These are phyloP conservation scores for Salix viminalis DNA, from an alignment of 345 rosid genomes.

Conservation along the genomic window DNA sequence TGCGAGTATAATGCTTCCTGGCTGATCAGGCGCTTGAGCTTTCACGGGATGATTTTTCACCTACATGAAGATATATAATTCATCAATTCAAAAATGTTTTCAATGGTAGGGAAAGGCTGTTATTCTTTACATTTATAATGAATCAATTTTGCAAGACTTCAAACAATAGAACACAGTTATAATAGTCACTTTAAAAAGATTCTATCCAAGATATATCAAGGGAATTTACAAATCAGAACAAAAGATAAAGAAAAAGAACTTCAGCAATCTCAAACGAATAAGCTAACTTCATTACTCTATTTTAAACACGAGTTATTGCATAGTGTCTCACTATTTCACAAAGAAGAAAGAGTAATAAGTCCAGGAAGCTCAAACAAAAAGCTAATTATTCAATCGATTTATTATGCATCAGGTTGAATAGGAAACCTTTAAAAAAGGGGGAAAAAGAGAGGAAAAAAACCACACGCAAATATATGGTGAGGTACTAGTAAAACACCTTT, in stretches of 20 bases:
- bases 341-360: not conserved
- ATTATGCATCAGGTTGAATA: not conserved
- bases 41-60: constrained; percentile 94
- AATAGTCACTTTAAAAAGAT: not conserved
- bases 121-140: not conserved
- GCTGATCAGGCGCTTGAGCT: constrained; percentile 68
- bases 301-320: not conserved
- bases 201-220: not conserved
- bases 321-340: not conserved
- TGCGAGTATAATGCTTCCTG: constrained; percentile 88
- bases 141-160: not conserved
- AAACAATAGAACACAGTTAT: not conserved
- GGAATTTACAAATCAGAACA: not conserved
- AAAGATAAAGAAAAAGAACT: not conserved
- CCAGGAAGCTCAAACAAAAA: not conserved
- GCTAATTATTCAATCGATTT: not conserved
- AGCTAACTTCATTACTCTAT: not conserved
- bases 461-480: not conserved
- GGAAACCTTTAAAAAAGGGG: not conserved
- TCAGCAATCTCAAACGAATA: not conserved
- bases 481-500: not conserved
- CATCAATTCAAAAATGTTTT: not conserved
- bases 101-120: not conserved
- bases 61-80: constrained; percentile 25
- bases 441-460: no score